These are phyloP conservation scores for Ascochyta koolunga DNA, from an alignment of 2,329 filamentous ascomycete genomes.

Conservation along the genomic window DNA sequence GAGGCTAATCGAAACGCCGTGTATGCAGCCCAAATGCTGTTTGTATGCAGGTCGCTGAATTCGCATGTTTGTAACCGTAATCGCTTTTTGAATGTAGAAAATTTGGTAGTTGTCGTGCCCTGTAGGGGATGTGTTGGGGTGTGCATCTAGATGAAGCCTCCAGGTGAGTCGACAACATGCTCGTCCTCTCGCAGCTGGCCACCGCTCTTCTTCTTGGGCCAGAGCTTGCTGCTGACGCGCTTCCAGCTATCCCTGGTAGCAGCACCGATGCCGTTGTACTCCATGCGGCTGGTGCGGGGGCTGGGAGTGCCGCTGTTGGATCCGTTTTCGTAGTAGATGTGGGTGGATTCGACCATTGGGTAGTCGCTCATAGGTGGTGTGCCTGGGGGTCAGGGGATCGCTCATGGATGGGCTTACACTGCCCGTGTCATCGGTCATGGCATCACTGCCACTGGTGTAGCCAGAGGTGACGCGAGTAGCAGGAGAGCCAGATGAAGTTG, in stretches of 20 bases:
- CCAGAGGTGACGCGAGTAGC: slow-evolving; percentile 37
- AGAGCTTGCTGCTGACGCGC: slow-evolving; percentile 50
- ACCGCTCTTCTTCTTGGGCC: slow-evolving; percentile 49
- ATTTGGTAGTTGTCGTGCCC: slow-evolving; percentile 1
- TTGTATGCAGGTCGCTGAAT: slow-evolving; percentile 42
- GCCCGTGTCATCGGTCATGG: slow-evolving; percentile 68
- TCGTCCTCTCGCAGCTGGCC: slow-evolving; percentile 46
- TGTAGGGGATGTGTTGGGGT: neutral
- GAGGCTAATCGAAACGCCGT: slow-evolving; percentile 38
- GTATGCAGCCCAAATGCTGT: slow-evolving; percentile 45
- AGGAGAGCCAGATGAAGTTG: slow-evolving; percentile 40
- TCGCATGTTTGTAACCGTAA: slow-evolving; percentile 43
- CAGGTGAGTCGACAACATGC: slow-evolving; percentile 37
- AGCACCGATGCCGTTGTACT: slow-evolving; percentile 45
- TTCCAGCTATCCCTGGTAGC: slow-evolving; percentile 50
- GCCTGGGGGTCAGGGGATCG: slow-evolving; percentile 76
- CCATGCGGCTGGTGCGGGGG: slow-evolving; percentile 45
- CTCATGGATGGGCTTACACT: slow-evolving; percentile 56
- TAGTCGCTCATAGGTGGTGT: slow-evolving; percentile 69
- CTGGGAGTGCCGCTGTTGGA: slow-evolving; percentile 45
- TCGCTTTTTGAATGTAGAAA: slow-evolving; percentile 27
- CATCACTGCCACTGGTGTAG: slow-evolving; percentile 52
- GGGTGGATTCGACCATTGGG: slow-evolving; percentile 54
- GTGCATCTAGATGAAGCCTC: slow-evolving; percentile 15
- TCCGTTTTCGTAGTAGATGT: slow-evolving; percentile 43